These are phyloP conservation scores for Candida loeiensis DNA, from an alignment of 805 yeast genomes.

Conservation along the genomic window DNA sequence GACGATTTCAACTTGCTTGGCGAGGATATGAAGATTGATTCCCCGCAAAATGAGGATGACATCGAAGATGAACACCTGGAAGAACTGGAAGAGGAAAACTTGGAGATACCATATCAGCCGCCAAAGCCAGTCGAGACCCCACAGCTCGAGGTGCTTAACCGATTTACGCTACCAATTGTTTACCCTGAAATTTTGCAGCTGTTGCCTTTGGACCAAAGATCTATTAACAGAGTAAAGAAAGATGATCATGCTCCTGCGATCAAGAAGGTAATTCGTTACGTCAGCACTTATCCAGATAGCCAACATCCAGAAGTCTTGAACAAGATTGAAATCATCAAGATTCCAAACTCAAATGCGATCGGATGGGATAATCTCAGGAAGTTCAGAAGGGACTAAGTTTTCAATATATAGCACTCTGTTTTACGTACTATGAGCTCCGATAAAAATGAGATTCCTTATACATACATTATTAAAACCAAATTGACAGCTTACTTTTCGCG, in stretches of 20 bases:
- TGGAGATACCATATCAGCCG: conserved; percentile 15
- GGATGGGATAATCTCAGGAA: conserved; percentile 44
- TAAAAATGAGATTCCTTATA: too few relatives aligned
- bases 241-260: conserved; percentile 17
- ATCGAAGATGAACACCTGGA: conserved; percentile 7
- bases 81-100: conserved; percentile 11
- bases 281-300: conserved; percentile 28
- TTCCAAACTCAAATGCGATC: conserved; percentile 40
- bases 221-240: conserved; percentile 4
- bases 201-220: conserved; percentile 28
- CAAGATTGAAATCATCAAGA: conserved; percentile 37
- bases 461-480: not conserved
- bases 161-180: conserved; percentile 33
- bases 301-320: conserved; percentile 32
- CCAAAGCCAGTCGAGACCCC: conserved; percentile 18
- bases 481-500: conserved; percentile 1
- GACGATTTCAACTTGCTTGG: conserved; percentile 9
- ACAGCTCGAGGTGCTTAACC: conserved; percentile 19
- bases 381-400: conserved; percentile 19
- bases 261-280: conserved; percentile 34
- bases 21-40: conserved; percentile 7
- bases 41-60: conserved; percentile 3
- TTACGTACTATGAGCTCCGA: too few relatives aligned
- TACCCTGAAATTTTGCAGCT: conserved; percentile 30
- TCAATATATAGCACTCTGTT: too few relatives aligned